These are phyloP conservation scores for Colletotrichum plurivorum DNA, from an alignment of 2,329 filamentous ascomycete genomes.

Conservation along the genomic window DNA sequence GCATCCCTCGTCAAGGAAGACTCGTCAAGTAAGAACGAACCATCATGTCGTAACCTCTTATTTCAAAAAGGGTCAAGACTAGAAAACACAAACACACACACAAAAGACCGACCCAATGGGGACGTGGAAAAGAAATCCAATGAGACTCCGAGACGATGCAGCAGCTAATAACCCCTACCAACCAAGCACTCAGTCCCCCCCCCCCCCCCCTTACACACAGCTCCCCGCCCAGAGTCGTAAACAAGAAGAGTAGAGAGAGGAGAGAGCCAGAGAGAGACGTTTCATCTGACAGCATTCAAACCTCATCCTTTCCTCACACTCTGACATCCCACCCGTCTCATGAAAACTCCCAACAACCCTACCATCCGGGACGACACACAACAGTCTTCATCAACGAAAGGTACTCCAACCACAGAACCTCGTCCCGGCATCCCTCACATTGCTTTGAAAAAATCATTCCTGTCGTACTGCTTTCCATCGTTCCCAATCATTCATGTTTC, in stretches of 20 bases:
- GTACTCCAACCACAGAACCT: no score
- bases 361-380: no score
- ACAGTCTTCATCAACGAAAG: no score
- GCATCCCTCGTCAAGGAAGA: no score
- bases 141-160: conserved; percentile 2
- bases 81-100: no score
- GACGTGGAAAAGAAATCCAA: neutral
- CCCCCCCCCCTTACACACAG: no score
- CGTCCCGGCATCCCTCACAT: no score
- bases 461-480: neutral
- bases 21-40: neutral
- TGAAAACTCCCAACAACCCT: neutral
- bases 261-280: neutral
- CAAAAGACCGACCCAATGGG: neutral
- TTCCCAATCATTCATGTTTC: neutral
- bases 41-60: neutral
- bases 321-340: neutral
- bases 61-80: neutral
- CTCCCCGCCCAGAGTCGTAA: no score
- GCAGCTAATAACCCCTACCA: neutral
- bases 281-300: neutral
- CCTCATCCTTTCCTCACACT: neutral
- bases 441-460: no score
- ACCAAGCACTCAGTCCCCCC: no score
- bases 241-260: neutral